Conservation (phyloP, 1,284 basidiomycete species). For the Volvariella volvacea region DNA sequence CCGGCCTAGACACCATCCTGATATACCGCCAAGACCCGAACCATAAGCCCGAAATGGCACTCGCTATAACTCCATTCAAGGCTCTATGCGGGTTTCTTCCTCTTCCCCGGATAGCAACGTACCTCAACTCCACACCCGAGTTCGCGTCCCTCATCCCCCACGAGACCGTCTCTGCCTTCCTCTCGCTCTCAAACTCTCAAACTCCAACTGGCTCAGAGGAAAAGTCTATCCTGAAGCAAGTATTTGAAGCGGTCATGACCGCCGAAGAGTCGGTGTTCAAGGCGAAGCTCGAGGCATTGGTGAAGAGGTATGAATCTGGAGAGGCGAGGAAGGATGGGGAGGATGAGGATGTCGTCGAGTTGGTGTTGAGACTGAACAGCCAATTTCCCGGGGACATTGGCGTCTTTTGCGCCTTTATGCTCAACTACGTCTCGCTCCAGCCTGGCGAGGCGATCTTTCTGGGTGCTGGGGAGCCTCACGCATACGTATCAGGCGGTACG, state of each 20-base stretch:
- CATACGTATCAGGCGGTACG: conserved; percentile 87
- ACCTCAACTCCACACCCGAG: conserved; percentile 73
- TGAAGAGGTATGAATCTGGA: conserved; percentile 54
- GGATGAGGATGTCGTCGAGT: conserved; percentile 48
- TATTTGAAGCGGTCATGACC: conserved; percentile 85
- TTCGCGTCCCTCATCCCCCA: conserved; percentile 68
- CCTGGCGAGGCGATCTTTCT: conserved; percentile 92
- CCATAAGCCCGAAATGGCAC: conserved; percentile 98
- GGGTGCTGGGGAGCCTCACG: conserved; percentile 94
- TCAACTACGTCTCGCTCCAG: conserved; percentile 80
- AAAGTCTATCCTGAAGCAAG: conserved; percentile 57
- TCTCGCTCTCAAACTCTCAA: conserved; percentile 24
- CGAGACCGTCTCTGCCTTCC: conserved; percentile 42
- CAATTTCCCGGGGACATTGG: conserved; percentile 96
- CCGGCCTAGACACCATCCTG: conserved; percentile 9
- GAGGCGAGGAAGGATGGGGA: conserved; percentile 23
- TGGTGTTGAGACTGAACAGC: conserved; percentile 66
- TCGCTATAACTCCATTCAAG: conserved; percentile 87
- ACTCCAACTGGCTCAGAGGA: conserved; percentile 33
- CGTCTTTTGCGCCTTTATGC: conserved; percentile 85
- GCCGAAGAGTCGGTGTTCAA: conserved; percentile 50
- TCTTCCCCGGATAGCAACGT: conserved; percentile 60
- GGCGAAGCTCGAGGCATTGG: conserved; percentile 50
- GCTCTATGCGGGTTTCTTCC: conserved; percentile 93
- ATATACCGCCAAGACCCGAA: conserved; percentile 61